Evolutionary conservation across 164 flowering plant species (phyloP).

Genomic region (Macadamia integrifolia): DNA sequence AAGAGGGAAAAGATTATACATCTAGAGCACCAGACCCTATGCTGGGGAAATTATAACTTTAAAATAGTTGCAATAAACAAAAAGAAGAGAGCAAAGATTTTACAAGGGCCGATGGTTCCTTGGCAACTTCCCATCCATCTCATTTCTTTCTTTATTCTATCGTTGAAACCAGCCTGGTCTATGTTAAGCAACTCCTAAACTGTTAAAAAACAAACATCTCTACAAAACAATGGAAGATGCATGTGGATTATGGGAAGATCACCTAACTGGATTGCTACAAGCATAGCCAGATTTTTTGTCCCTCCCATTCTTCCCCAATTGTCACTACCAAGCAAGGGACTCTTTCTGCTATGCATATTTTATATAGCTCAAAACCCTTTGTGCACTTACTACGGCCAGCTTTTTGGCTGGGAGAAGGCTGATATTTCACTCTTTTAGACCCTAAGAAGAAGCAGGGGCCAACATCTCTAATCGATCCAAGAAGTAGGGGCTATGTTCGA

Average conservation of each 20-base stretch:
- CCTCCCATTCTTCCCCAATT: constrained; percentile 25
- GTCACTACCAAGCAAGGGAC: constrained; percentile 19
- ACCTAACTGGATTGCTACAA: background rate
- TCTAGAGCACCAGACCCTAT: too few species aligned
- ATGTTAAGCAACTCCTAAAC: too few species aligned
- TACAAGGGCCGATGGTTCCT: background rate
- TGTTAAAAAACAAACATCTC: too few species aligned
- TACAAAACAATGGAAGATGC: too few species aligned
- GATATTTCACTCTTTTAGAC: constrained; percentile 17
- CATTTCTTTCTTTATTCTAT: too few species aligned
- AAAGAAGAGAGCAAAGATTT: background rate
- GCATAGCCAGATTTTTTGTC: constrained; percentile 35
- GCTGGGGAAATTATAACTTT: background rate
- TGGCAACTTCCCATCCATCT: too few species aligned
- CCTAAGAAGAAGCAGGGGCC: too few species aligned
- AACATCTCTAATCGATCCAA: too few species aligned
- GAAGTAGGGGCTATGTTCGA: too few species aligned
- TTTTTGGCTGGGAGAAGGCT: constrained; percentile 20
- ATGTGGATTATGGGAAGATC: too few species aligned
- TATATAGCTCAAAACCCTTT: constrained; percentile 69
- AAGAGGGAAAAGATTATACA: too few species aligned
- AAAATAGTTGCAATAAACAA: background rate
- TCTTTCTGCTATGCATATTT: constrained; percentile 44
- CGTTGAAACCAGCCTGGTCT: too few species aligned
- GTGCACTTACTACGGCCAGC: constrained; percentile 6